A percentile compares a stretch with the other conserved stretches of the same genome.
These are phyloP conservation scores for Fusarium drepaniforme DNA, from an alignment of 2,329 filamentous ascomycete species.

Conservation along the genomic window DNA sequence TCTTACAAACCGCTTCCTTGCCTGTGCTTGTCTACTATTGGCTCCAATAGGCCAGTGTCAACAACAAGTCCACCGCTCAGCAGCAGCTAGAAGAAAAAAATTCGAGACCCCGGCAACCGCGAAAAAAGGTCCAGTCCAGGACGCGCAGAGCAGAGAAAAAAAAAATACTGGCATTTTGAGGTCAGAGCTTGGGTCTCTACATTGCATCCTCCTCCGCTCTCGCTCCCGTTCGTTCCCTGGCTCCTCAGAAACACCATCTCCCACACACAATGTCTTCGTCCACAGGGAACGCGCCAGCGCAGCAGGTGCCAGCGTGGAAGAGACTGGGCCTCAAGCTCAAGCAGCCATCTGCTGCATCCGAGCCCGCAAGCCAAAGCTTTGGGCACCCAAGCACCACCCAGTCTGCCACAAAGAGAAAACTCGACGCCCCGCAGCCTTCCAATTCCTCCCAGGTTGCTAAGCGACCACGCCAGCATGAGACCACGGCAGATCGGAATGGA, in stretches of 20 bases:
- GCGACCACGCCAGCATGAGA: conserved; percentile 50
- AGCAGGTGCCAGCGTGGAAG: conserved; percentile 70
- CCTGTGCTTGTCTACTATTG: conserved; percentile 20
- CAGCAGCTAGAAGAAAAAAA: conserved; percentile 36
- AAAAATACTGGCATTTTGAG: conserved; percentile 15
- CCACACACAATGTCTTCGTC: conserved; percentile 56
- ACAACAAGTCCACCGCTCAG: conserved; percentile 29
- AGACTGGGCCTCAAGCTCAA: conserved; percentile 74
- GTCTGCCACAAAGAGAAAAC: conserved; percentile 55
- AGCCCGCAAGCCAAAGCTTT: conserved; percentile 50
- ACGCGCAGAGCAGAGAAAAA: conserved; percentile 20
- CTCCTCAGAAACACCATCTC: conserved; percentile 22
- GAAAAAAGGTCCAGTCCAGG: conserved; percentile 34
- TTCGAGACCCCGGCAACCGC: conserved; percentile 28
- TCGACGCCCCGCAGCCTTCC: conserved; percentile 50
- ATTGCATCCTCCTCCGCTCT: background rate
- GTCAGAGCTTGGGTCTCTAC: background rate
- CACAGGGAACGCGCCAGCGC: conserved; percentile 56
- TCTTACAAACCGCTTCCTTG: conserved; percentile 20
- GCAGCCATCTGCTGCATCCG: conserved; percentile 49
- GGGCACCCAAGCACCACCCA: conserved; percentile 53
- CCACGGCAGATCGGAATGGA: conserved; percentile 41
- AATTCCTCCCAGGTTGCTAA: conserved; percentile 49
- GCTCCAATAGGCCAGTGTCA: conserved; percentile 26
- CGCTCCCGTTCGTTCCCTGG: conserved; percentile 11